Evolutionary conservation across 768 basidiomycete species (phyloP).

Genomic region (Gymnopilus junonius): DNA sequence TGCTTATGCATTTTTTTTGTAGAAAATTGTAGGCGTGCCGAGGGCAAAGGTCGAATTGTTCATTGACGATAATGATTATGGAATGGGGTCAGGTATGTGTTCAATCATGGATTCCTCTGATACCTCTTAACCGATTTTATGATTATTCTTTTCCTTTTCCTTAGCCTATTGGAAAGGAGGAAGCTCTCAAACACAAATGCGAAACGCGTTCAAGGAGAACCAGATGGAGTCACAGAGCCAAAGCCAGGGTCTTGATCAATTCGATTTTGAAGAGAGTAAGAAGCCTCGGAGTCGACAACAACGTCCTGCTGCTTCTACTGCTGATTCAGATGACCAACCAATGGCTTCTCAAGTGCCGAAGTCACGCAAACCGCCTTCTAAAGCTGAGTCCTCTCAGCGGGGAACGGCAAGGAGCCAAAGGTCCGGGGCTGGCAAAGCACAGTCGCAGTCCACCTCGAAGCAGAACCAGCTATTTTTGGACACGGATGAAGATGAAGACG

Average conservation of each 20-base stretch:
- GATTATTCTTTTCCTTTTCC: not conserved
- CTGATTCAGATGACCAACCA: slow-evolving; percentile 39
- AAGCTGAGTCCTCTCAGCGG: slow-evolving; percentile 29
- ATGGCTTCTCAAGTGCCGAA: slow-evolving; percentile 18
- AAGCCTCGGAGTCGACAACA: slow-evolving; percentile 3
- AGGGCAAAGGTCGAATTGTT: slow-evolving; percentile 54
- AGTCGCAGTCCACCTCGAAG: not conserved
- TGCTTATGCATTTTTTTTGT: not conserved
- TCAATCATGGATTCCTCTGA: not conserved
- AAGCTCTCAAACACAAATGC: slow-evolving; percentile 27
- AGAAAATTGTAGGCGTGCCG: slow-evolving; percentile 33
- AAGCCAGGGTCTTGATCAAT: slow-evolving; percentile 14
- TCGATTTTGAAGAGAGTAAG: slow-evolving; percentile 6
- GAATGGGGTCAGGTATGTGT: slow-evolving; percentile 52
- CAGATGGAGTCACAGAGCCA: slow-evolving; percentile 17
- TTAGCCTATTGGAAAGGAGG: slow-evolving; percentile 63
- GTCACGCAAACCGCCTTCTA: slow-evolving; percentile 32
- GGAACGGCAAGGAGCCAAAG: slow-evolving; percentile 21
- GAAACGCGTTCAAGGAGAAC: slow-evolving; percentile 22
- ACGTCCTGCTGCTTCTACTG: not conserved
- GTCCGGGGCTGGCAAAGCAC: slow-evolving; percentile 32
- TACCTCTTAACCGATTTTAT: not conserved
- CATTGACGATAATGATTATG: slow-evolving; percentile 56
- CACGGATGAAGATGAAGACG: slow-evolving; percentile 32
- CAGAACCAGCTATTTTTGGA: slow-evolving; percentile 54